Conservation (phyloP, 768 basidiomycete genomes). For the Termitomyces sp. region DNA sequence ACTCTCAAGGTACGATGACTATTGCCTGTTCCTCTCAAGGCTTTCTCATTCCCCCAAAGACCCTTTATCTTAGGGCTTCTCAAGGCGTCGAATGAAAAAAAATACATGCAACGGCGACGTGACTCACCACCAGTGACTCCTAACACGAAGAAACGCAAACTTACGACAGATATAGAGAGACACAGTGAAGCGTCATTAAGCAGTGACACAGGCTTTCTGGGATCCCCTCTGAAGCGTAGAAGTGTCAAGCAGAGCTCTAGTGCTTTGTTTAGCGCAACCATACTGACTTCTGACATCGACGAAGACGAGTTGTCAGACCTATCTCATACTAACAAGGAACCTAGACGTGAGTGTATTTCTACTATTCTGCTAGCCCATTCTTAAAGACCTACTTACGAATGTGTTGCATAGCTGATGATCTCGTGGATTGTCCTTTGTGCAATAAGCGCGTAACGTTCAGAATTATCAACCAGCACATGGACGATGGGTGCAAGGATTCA, state of each 20-base stretch:
- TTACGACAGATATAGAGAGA: background rate
- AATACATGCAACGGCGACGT: constrained; percentile 13
- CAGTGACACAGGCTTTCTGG: constrained; percentile 10
- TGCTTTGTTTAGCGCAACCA: constrained; percentile 5
- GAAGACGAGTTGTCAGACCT: constrained; percentile 22
- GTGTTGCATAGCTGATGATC: constrained; percentile 23
- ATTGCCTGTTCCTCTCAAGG: background rate
- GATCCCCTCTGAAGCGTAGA: constrained; percentile 17
- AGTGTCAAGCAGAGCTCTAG: constrained; percentile 5
- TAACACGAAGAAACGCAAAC: constrained; percentile 12
- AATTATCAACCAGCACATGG: constrained; percentile 61
- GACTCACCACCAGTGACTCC: constrained; percentile 6
- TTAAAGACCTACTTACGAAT: background rate
- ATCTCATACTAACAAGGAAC: background rate
- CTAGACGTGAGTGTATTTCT: constrained; percentile 4
- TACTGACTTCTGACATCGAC: constrained; percentile 31
- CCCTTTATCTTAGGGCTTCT: constrained; percentile 37
- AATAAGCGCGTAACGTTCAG: constrained; percentile 34
- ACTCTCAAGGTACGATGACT: constrained; percentile 47
- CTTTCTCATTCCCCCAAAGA: constrained; percentile 21
- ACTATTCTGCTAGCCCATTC: too few species aligned
- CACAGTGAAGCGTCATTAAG: constrained; percentile 2
- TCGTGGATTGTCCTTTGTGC: constrained; percentile 64
- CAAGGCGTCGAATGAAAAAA: constrained; percentile 16
- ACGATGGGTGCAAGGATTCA: constrained; percentile 47